Percentiles rank a stretch among this genome's conserved stretches.
These are phyloP conservation scores for Martiniozyma abietophila DNA, from an alignment of 805 yeast genomes.

Conservation along the genomic window DNA sequence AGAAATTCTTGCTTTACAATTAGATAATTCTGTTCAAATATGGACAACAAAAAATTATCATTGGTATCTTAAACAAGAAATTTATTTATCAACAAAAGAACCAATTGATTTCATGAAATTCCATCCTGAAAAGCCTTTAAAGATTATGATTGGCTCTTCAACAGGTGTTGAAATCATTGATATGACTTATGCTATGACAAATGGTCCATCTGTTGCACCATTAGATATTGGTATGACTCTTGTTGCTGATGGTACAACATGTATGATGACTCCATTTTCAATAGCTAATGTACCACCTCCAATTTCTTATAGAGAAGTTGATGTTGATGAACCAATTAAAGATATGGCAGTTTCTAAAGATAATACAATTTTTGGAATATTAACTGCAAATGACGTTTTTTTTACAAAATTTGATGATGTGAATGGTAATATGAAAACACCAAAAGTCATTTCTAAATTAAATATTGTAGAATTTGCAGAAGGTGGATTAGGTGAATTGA, in stretches of 20 bases:
- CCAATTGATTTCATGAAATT: constrained; percentile 46
- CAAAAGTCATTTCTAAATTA: constrained; percentile 31
- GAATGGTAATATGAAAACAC: constrained; percentile 35
- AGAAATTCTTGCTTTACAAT: constrained; percentile 65
- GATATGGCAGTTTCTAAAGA: constrained; percentile 57
- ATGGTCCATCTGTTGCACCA: constrained; percentile 65
- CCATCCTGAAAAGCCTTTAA: constrained; percentile 85
- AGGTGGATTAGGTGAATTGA: constrained; percentile 32
- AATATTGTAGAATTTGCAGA: constrained; percentile 25
- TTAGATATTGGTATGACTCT: constrained; percentile 68
- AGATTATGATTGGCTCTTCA: constrained; percentile 55
- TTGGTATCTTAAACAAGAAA: constrained; percentile 88
- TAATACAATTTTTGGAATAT: constrained; percentile 49
- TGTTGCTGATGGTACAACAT: constrained; percentile 68
- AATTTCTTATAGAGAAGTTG: constrained; percentile 60
- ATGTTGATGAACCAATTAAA: constrained; percentile 42
- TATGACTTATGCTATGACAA: constrained; percentile 49
- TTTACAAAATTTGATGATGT: constrained; percentile 38
- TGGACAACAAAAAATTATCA: constrained; percentile 93
- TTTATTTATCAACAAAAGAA: constrained; percentile 28
- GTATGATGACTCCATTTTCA: constrained; percentile 72
- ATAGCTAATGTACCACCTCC: constrained; percentile 95
- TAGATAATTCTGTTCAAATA: constrained; percentile 57
- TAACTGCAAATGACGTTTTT: constrained; percentile 38
- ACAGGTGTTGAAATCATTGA: constrained; percentile 52